phyloP scores from a whole-genome alignment of 2,329 filamentous ascomycete species.

The Fusarium dlaminii region DNA sequence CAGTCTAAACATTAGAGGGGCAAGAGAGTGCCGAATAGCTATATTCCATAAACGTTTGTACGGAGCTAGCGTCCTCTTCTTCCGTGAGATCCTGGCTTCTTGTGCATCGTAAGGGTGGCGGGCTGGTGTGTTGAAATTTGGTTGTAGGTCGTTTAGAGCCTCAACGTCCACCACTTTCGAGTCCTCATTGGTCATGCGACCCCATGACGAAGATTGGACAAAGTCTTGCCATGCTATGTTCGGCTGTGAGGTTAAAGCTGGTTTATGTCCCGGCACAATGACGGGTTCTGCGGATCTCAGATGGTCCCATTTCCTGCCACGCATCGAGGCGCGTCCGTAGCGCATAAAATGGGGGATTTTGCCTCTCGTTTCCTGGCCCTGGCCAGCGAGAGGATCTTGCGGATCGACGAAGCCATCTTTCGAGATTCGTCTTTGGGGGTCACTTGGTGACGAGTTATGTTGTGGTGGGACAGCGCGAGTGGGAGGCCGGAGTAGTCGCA shows the following conservation, averaged over 20 bases:
- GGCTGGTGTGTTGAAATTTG: conserved; percentile 55
- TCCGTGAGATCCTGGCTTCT: conserved; percentile 43
- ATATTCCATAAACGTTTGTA: conserved; percentile 71
- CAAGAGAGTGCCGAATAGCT: conserved; percentile 82
- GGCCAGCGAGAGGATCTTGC: conserved; percentile 50
- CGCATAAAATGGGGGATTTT: conserved; percentile 59
- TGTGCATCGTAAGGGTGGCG: conserved; percentile 46
- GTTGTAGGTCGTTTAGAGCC: conserved; percentile 57
- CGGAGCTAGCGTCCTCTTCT: conserved; percentile 46
- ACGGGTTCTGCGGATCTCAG: conserved; percentile 67
- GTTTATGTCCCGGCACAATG: conserved; percentile 62
- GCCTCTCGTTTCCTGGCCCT: conserved; percentile 46
- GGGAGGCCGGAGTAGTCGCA: conserved; percentile 52
- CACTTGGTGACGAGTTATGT: conserved; percentile 54
- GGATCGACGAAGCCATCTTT: conserved; percentile 59
- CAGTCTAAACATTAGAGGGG: conserved; percentile 84
- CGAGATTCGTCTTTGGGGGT: conserved; percentile 55
- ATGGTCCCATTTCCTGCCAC: conserved; percentile 68
- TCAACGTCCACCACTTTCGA: conserved; percentile 59
- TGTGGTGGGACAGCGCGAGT: conserved; percentile 51
- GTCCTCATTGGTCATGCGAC: conserved; percentile 57
- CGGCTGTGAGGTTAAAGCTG: conserved; percentile 49
- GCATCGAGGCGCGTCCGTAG: conserved; percentile 56
- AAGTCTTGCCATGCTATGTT: conserved; percentile 63
- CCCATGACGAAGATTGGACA: conserved; percentile 63